Evolutionary conservation across 2,329 filamentous ascomycete genomes (phyloP).

Genomic region (Claviceps fusiformis): DNA sequence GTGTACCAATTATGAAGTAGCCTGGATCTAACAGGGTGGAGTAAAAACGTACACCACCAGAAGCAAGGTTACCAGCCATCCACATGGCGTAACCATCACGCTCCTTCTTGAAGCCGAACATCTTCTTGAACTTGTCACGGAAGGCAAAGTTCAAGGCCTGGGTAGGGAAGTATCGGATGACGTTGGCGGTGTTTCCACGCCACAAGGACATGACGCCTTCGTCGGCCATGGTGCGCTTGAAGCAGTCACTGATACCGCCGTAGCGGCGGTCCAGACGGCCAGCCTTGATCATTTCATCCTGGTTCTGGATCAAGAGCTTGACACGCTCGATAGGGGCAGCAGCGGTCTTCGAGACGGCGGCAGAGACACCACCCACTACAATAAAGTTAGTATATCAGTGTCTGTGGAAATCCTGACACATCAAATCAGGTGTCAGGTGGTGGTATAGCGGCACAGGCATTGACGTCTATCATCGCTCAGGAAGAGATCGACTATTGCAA

Average conservation of each 20-base stretch:
- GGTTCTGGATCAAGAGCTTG: slow-evolving; percentile 99
- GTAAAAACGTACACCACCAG: slow-evolving; percentile 75
- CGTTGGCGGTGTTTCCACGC: slow-evolving; percentile 99
- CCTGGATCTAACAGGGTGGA: background rate
- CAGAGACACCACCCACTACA: slow-evolving; percentile 98
- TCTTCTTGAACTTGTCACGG: slow-evolving; percentile 99
- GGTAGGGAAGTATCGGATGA: slow-evolving; percentile 99
- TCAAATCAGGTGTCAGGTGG: background rate
- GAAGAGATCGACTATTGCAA: slow-evolving; percentile 19
- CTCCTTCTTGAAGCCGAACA: slow-evolving; percentile 99
- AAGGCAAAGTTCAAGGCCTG: slow-evolving; percentile 99
- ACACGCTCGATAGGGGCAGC: slow-evolving; percentile 99
- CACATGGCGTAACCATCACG: slow-evolving; percentile 96
- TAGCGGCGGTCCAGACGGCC: slow-evolving; percentile 98
- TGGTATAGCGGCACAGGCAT: background rate
- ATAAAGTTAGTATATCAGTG: slow-evolving; percentile 7
- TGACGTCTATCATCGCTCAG: background rate
- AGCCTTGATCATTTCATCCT: slow-evolving; percentile 99
- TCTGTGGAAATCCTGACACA: slow-evolving; percentile 3
- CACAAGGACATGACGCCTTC: slow-evolving; percentile 95
- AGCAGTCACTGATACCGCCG: slow-evolving; percentile 87
- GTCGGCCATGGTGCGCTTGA: slow-evolving; percentile 74
- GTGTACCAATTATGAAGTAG: background rate
- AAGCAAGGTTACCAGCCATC: slow-evolving; percentile 99
- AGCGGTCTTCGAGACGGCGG: slow-evolving; percentile 99